A percentile compares a stretch with the other conserved stretches of the same genome.
phyloP scores from a whole-genome alignment of 2,329 filamentous ascomycete species.

The Cordyceps cateniannulata region DNA sequence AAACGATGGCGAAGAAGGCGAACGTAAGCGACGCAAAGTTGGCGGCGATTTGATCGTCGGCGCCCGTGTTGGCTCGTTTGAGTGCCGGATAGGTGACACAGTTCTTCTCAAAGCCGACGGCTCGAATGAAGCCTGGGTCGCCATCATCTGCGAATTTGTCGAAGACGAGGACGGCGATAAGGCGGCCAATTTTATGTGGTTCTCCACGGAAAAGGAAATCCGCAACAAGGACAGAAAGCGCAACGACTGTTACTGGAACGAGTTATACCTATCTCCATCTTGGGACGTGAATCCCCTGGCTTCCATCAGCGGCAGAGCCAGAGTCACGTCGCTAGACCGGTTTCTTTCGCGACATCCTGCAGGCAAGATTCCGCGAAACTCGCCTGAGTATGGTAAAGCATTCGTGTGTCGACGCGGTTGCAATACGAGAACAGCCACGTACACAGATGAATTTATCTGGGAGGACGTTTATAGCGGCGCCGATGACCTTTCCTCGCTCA shows the following conservation, averaged over 20 bases:
- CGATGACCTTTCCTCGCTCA: slow-evolving; percentile 56
- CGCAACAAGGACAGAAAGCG: slow-evolving; percentile 77
- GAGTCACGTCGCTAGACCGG: slow-evolving; percentile 63
- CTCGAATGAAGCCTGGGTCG: slow-evolving; percentile 84
- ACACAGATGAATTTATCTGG: slow-evolving; percentile 90
- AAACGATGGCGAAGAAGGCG: slow-evolving; percentile 21
- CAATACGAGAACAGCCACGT: slow-evolving; percentile 80
- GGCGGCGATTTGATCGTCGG: slow-evolving; percentile 58
- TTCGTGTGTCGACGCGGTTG: slow-evolving; percentile 88
- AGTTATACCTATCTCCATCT: slow-evolving; percentile 83
- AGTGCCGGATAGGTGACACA: slow-evolving; percentile 74
- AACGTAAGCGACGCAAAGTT: slow-evolving; percentile 30
- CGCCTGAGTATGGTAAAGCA: slow-evolving; percentile 72
- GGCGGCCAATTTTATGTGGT: slow-evolving; percentile 90
- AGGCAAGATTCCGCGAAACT: slow-evolving; percentile 66
- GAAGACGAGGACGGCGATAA: slow-evolving; percentile 62
- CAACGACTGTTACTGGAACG: slow-evolving; percentile 73
- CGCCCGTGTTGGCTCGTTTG: slow-evolving; percentile 74
- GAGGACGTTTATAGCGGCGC: slow-evolving; percentile 71
- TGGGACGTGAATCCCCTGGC: slow-evolving; percentile 82
- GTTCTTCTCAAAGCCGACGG: slow-evolving; percentile 86
- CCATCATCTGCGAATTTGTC: slow-evolving; percentile 76
- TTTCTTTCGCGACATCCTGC: slow-evolving; percentile 67
- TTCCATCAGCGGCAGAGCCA: slow-evolving; percentile 86
- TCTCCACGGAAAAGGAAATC: slow-evolving; percentile 85